Conservation (phyloP, 192 early-diverging fungal genomes). For the Rhizophagus prolifer region DNA sequence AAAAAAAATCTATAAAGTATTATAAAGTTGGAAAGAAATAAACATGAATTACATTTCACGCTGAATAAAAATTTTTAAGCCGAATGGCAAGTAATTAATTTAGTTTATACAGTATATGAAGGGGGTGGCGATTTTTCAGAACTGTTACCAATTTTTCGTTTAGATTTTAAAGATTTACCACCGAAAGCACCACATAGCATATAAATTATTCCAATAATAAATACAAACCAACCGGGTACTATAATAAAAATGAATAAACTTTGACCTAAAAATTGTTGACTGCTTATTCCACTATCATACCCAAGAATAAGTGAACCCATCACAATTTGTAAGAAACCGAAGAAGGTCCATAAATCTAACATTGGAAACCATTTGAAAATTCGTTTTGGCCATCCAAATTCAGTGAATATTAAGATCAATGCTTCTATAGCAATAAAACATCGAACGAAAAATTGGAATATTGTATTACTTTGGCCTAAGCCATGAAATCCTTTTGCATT, state of each 20-base stretch:
- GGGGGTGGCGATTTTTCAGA: conserved; percentile 17
- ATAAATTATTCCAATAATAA: conserved; percentile 29
- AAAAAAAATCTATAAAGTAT: background rate
- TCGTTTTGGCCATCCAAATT: conserved; percentile 12
- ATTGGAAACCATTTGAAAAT: conserved; percentile 22
- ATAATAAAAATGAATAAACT: conserved; percentile 24
- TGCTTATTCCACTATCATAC: conserved; percentile 29
- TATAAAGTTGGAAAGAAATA: background rate
- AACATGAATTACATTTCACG: background rate
- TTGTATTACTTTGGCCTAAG: conserved; percentile 26
- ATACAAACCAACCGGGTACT: conserved; percentile 25
- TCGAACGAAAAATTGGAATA: conserved; percentile 27
- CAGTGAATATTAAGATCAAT: conserved; percentile 25
- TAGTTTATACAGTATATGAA: conserved; percentile 8
- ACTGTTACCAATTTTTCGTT: background rate
- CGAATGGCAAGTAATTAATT: background rate
- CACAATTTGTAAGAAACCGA: conserved; percentile 19
- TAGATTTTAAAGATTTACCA: background rate
- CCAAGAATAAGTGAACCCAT: conserved; percentile 28
- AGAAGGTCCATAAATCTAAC: conserved; percentile 27
- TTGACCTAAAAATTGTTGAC: conserved; percentile 11
- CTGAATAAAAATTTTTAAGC: background rate
- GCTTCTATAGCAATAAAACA: conserved; percentile 16
- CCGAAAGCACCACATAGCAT: conserved; percentile 11
- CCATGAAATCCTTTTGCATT: conserved; percentile 27